These are phyloP conservation scores for Suhomyces coccinellae DNA, from an alignment of 1,139 yeast genomes.

Conservation along the genomic window DNA sequence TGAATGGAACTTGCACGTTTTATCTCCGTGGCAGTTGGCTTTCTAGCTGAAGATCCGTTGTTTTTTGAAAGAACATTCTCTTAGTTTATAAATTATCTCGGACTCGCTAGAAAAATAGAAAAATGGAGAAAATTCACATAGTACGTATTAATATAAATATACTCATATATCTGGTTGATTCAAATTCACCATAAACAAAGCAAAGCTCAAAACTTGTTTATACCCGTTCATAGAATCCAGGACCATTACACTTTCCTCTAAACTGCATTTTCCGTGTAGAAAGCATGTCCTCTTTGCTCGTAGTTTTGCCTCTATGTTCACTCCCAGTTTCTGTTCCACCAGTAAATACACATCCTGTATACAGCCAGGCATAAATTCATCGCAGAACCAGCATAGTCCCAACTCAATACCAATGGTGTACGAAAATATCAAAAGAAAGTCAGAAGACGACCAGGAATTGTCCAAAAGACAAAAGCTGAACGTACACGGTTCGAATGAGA, in stretches of 20 bases:
- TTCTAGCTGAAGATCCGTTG: too few species aligned
- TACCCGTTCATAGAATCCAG: background rate
- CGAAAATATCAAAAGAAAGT: constrained; percentile 7
- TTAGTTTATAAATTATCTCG: too few species aligned
- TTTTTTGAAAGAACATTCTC: too few species aligned
- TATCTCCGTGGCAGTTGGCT: too few species aligned
- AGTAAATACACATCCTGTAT: background rate
- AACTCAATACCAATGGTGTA: background rate
- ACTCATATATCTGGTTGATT: too few species aligned
- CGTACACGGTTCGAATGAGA: background rate
- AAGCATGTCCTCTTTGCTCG: too few species aligned
- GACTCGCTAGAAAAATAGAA: background rate
- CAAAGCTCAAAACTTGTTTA: too few species aligned
- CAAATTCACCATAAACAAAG: too few species aligned
- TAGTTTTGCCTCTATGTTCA: too few species aligned
- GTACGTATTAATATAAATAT: too few species aligned
- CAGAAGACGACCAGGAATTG: constrained; percentile 1
- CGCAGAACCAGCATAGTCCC: background rate
- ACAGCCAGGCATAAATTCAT: background rate
- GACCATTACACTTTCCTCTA: background rate
- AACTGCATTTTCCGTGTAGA: background rate
- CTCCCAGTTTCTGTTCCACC: too few species aligned
- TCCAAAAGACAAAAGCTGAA: constrained; percentile 2
- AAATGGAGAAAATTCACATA: too few species aligned
- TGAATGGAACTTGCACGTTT: background rate